Evolutionary conservation across 176 grass and related monocot species (phyloP).

Genomic region (Eleusine coracana): DNA sequence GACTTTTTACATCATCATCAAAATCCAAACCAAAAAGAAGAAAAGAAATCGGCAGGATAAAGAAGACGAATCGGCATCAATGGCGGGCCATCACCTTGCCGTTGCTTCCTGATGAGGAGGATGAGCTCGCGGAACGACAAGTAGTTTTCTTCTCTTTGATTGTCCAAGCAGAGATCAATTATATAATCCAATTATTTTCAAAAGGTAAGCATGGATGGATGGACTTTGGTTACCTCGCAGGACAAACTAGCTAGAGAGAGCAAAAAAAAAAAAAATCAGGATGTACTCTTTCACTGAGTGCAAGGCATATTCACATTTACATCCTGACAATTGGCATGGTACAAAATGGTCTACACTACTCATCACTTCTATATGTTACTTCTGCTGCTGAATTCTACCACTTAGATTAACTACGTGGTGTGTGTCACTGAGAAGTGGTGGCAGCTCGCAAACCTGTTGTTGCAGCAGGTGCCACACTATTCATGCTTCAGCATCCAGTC

Average conservation of each 20-base stretch:
- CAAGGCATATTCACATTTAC: constrained; percentile 16
- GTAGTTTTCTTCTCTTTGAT: too few relatives aligned
- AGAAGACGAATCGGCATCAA: too few relatives aligned
- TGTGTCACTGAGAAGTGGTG: neutral
- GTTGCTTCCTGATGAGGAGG: too few relatives aligned
- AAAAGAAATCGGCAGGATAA: too few relatives aligned
- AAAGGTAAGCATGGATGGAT: too few relatives aligned
- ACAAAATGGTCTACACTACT: constrained; percentile 21
- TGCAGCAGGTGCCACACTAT: constrained; percentile 4
- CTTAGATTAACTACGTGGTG: neutral
- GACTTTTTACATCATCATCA: too few relatives aligned
- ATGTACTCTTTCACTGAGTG: neutral
- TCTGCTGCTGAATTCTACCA: neutral
- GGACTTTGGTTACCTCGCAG: too few relatives aligned
- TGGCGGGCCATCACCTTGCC: too few relatives aligned
- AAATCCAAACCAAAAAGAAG: too few relatives aligned
- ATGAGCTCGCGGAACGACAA: too few relatives aligned
- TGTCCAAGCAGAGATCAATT: too few relatives aligned
- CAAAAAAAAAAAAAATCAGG: neutral
- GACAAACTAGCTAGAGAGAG: neutral
- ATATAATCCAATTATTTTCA: too few relatives aligned
- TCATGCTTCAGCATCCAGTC: constrained; percentile 10
- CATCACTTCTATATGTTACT: neutral
- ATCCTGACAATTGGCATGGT: neutral
- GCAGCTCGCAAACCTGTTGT: neutral